Conservation (phyloP, 495 filamentous ascomycete genomes). For the Endocarpon pusillum region DNA sequence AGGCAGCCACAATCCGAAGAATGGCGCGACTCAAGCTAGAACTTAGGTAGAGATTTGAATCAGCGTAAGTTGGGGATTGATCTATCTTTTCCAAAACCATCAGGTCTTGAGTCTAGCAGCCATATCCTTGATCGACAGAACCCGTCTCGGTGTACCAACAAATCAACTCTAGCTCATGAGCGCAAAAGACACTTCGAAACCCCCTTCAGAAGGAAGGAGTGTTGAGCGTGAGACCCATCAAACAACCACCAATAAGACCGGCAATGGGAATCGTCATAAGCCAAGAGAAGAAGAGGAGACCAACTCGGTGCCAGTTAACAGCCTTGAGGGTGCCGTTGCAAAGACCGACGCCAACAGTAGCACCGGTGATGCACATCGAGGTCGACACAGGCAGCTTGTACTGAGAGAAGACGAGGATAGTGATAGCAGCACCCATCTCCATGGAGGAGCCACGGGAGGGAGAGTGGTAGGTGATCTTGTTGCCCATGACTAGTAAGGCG, state of each 20-base stretch:
- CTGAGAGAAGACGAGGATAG: constrained; percentile 45
- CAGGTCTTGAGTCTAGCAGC: too few species aligned
- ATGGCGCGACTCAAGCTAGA: too few species aligned
- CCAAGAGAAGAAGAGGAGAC: constrained; percentile 37
- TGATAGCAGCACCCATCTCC: constrained; percentile 50
- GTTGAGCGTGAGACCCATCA: constrained; percentile 46
- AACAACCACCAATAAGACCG: constrained; percentile 37
- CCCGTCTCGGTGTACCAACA: too few species aligned
- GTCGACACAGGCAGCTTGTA: constrained; percentile 43
- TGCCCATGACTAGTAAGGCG: constrained; percentile 37
- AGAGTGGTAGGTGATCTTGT: constrained; percentile 50
- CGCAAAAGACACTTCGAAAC: too few species aligned
- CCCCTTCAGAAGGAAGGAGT: constrained; percentile 31
- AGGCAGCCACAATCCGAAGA: too few species aligned
- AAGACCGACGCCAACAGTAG: constrained; percentile 38
- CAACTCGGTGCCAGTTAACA: constrained; percentile 47
- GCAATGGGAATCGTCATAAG: constrained; percentile 46
- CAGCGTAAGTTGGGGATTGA: too few species aligned
- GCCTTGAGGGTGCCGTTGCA: constrained; percentile 39
- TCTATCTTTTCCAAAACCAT: too few species aligned
- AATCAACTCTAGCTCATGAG: too few species aligned
- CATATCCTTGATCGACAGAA: too few species aligned
- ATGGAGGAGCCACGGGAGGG: constrained; percentile 44
- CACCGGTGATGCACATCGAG: constrained; percentile 42
- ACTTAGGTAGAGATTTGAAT: too few species aligned